Evolutionary conservation across 805 yeast genomes (phyloP).

Genomic region (Starmerella roubikii): DNA sequence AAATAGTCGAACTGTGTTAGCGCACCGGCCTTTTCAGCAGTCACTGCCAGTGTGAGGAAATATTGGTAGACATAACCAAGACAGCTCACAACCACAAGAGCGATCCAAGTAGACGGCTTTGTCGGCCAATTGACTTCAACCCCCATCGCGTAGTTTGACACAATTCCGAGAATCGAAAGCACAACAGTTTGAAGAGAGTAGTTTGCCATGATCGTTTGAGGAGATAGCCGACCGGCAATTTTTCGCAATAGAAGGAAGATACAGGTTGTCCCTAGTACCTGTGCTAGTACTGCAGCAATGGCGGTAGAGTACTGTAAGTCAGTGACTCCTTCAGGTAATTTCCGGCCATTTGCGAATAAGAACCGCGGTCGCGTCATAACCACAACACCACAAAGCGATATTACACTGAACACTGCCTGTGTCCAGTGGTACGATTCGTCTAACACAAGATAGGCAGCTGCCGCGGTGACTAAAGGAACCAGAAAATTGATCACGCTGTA

Average conservation of each 20-base stretch:
- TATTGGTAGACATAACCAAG: conserved; percentile 77
- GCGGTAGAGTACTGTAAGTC: conserved; percentile 34
- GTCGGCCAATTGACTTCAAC: conserved; percentile 2
- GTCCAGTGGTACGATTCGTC: conserved; percentile 50
- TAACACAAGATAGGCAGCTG: conserved; percentile 54
- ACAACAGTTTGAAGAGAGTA: conserved; percentile 51
- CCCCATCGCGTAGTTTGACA: background rate
- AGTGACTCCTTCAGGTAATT: background rate
- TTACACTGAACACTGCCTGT: conserved; percentile 55
- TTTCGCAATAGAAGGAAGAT: conserved; percentile 37
- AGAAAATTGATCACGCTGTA: conserved; percentile 68
- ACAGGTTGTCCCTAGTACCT: conserved; percentile 2
- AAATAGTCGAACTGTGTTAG: conserved; percentile 64
- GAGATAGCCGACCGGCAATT: conserved; percentile 67
- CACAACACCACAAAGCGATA: conserved; percentile 62
- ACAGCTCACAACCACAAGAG: conserved; percentile 48
- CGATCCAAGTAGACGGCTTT: conserved; percentile 33
- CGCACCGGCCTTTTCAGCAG: conserved; percentile 61
- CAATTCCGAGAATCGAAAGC: conserved; percentile 36
- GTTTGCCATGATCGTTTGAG: conserved; percentile 61
- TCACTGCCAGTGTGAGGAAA: conserved; percentile 66
- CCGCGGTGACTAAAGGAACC: conserved; percentile 62
- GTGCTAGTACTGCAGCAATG: conserved; percentile 37
- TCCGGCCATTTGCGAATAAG: conserved; percentile 35
- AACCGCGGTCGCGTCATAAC: conserved; percentile 71